Base-by-base conservation (phyloP, 1,284 basidiomycete species). In the Pisolithus thermaeus region DNA sequence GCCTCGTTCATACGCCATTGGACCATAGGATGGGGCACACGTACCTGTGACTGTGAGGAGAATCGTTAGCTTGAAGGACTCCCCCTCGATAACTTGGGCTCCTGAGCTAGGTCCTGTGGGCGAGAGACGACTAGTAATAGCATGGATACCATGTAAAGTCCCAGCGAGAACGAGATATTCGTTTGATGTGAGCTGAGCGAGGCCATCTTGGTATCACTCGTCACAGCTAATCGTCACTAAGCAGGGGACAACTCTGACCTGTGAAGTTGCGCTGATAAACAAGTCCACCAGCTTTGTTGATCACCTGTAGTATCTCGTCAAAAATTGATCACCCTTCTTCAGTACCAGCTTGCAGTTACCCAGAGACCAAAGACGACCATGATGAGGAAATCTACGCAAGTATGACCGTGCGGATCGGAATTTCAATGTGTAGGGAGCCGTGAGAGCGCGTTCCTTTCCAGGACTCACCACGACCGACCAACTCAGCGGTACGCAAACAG, bases 231-330 rank as follows among this genome's bases (percentile, higher is more conserved):
- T 46, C 40, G 35, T 40, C 25, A 30, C 16, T n/a, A 25, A 45
- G 12, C 53, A 42, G 36, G 30, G 18, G 16, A 47, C 43, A 5
- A 27, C 41, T 70, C 76, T 53, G 56, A 89, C 93, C 90, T 71
- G 87, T 83, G 66, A 96, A 95, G 62, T 87, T 92, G 54, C 91
- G 81, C 62, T 95, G 90, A 72, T 95, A 99, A 53, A 98, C 90
- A 39, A 99, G 81, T 16, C 96, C 97, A 25, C 96, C 96, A 16
- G 97, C 97, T 75, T 99, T 99, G 74, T 98, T 99, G 67, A 99
- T 97, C 56, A 98, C 89, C 94, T 90, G 49, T 47, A 53, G n/a
- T 41, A 36, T 42, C 41, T 11, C n/a, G 16, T 50, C 27, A 46
- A 39, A 18, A 32, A 18, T 27, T 55, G 30, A 57, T 51, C 47